phyloP scores from a whole-genome alignment of 1,139 yeast species.

The Debaryomyces subglobosus region DNA sequence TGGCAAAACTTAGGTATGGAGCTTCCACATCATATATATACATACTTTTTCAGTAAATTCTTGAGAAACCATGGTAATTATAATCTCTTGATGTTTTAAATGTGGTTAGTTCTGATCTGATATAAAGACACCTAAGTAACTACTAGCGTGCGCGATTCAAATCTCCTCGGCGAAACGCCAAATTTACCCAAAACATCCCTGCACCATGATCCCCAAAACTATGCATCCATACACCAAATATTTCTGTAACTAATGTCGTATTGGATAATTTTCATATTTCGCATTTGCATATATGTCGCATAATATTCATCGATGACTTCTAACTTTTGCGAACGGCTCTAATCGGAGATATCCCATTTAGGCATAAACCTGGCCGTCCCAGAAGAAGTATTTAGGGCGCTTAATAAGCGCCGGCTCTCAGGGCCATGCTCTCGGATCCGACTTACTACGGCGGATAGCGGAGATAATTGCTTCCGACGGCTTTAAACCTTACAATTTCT shows the following conservation, averaged over 20 bases:
- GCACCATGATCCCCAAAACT: neutral
- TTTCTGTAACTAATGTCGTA: neutral
- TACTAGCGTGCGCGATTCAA: neutral
- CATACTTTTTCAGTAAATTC: conserved; percentile 58
- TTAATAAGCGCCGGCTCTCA: conserved; percentile 1
- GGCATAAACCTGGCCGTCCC: neutral
- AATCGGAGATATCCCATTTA: neutral
- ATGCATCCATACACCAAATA: neutral
- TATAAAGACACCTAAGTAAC: neutral
- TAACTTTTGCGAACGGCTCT: neutral
- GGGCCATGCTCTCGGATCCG: neutral
- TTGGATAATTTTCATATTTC: too few relatives aligned
- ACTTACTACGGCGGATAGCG: neutral
- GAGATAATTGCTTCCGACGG: conserved; percentile 2
- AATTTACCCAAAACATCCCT: neutral
- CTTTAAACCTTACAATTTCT: neutral
- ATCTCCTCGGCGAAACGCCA: neutral
- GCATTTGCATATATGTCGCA: too few relatives aligned
- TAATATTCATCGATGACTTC: too few relatives aligned
- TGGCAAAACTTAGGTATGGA: neutral
- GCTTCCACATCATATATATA: conserved; percentile 15
- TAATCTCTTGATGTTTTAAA: neutral
- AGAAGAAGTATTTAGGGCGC: neutral
- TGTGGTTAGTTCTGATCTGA: neutral
- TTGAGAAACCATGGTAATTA: conserved; percentile 51